Evolutionary conservation across 768 basidiomycete genomes (phyloP).

Genomic region (Dentipellis fragilis): DNA sequence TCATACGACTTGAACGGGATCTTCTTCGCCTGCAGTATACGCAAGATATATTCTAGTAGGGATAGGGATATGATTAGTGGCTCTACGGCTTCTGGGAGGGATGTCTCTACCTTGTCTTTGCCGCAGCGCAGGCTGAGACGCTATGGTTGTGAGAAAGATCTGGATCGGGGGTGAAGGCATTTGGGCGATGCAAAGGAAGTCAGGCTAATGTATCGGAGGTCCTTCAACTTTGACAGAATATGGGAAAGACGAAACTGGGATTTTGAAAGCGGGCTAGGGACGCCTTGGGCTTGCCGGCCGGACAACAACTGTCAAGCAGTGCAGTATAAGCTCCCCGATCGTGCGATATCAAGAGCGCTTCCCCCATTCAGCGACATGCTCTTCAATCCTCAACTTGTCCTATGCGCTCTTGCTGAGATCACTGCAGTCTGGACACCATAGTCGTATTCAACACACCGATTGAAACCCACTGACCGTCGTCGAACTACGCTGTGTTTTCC

Average conservation of each 20-base stretch:
- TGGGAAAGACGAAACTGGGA: too few species aligned
- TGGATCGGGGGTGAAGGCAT: slow-evolving; percentile 83
- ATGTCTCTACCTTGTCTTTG: slow-evolving; percentile 54
- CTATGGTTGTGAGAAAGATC: slow-evolving; percentile 82
- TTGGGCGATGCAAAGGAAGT: too few species aligned
- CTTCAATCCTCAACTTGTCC: not conserved
- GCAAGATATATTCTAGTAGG: slow-evolving; percentile 66
- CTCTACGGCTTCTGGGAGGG: not conserved
- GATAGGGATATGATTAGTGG: slow-evolving; percentile 1
- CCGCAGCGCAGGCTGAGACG: slow-evolving; percentile 66
- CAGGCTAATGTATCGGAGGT: too few species aligned
- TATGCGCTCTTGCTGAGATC: too few species aligned
- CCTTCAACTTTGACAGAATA: too few species aligned
- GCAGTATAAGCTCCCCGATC: too few species aligned
- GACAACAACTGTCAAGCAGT: too few species aligned
- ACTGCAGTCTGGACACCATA: too few species aligned
- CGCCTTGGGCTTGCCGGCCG: too few species aligned
- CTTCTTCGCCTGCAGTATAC: slow-evolving; percentile 80
- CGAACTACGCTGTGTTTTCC: not conserved
- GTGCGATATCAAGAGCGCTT: not conserved
- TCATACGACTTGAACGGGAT: slow-evolving; percentile 77
- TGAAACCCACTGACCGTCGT: not conserved
- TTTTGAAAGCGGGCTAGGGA: too few species aligned
- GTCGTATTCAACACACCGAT: too few species aligned
- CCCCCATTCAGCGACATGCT: not conserved